These are phyloP conservation scores for Rhododendron griersonianum DNA, from an alignment of 148 eudicot genomes.

Conservation along the genomic window DNA sequence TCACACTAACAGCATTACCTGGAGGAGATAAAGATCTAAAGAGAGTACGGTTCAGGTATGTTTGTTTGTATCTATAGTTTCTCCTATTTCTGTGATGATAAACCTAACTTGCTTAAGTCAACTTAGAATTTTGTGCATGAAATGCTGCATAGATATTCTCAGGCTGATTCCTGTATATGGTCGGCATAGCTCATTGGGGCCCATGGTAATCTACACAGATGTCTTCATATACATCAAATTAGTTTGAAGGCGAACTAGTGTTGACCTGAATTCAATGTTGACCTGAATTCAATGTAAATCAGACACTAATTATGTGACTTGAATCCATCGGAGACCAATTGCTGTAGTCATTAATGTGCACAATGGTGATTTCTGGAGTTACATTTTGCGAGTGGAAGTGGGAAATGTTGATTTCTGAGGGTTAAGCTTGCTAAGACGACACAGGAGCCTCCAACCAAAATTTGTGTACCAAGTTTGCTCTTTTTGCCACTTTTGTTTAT, in stretches of 20 bases:
- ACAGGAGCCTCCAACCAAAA: background rate
- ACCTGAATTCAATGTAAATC: background rate
- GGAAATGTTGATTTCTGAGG: background rate
- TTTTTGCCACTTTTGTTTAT: background rate
- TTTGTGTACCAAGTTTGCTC: background rate
- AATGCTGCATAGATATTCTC: background rate
- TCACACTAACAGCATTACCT: conserved; percentile 81
- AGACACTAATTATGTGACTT: background rate
- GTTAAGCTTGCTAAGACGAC: background rate
- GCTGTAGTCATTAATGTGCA: background rate
- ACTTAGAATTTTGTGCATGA: background rate
- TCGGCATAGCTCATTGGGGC: background rate
- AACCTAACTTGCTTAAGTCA: background rate
- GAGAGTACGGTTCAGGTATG: conserved; percentile 93
- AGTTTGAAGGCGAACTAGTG: background rate
- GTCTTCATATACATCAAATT: background rate
- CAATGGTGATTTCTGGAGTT: background rate
- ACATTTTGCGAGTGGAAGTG: background rate
- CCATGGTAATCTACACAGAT: background rate
- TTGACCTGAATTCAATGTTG: background rate
- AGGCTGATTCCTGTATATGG: background rate
- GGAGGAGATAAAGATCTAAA: conserved; percentile 91
- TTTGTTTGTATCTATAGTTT: conserved; percentile 6
- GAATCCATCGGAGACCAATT: background rate
- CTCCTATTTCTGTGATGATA: background rate